phyloP scores from a whole-genome alignment of 768 basidiomycete species.

The Filobasidium floriforme region DNA sequence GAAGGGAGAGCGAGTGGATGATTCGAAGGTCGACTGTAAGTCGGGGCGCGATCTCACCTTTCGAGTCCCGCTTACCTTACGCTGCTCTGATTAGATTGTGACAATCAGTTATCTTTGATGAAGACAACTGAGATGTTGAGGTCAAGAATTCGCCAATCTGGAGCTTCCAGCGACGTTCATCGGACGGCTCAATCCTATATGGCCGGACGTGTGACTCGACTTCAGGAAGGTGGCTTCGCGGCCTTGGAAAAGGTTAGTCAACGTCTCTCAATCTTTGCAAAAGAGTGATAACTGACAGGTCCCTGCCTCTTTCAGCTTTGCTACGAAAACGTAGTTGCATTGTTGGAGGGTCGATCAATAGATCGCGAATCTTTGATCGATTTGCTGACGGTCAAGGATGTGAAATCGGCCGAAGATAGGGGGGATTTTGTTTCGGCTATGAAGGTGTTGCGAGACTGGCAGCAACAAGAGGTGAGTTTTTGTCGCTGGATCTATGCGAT shows the following conservation, averaged over 20 bases:
- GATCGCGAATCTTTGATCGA: conserved; percentile 4
- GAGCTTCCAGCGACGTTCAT: not conserved
- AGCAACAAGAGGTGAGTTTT: not conserved
- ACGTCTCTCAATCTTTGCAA: not conserved
- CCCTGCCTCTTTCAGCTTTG: not conserved
- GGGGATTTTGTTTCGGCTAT: not conserved
- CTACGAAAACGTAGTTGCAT: not conserved
- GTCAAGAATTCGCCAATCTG: not conserved
- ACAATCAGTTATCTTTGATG: not conserved
- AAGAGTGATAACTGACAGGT: not conserved
- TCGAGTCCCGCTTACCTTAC: not conserved
- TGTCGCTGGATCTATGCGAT: not conserved
- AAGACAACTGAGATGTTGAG: not conserved
- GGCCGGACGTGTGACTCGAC: not conserved
- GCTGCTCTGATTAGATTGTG: not conserved
- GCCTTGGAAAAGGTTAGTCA: not conserved
- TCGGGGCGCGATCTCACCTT: not conserved
- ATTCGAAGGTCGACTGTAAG: no score
- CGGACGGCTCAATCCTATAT: not conserved
- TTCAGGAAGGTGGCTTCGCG: not conserved
- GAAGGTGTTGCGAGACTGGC: conserved; percentile 1
- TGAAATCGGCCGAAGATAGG: not conserved
- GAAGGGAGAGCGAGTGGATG: not conserved
- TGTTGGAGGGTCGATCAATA: not conserved
- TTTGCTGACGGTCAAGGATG: not conserved